Evolutionary conservation across 306 rosid genomes (phyloP), one percentile per base, ranked within the genome.

Genomic region (Sophora flavescens): DNA sequence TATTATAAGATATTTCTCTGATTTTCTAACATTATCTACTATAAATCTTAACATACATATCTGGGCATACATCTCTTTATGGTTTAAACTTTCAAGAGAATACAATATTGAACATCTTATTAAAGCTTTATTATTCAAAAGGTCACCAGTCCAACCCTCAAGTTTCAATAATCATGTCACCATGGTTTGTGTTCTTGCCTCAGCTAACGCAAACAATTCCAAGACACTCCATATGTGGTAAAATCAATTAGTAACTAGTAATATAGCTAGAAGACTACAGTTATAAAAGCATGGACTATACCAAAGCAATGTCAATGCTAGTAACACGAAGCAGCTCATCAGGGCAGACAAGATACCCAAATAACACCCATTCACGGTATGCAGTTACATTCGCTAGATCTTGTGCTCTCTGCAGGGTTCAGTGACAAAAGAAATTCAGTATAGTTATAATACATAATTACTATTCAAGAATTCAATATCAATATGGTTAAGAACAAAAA

Each of bases 281-380:
- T 32, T 59, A 44, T 69, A 58, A 51, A 68, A 64, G 70, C 75
- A 58, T 28, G 74, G 68, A 81, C 28, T 76, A 80, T 90, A 95
- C 99, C 97, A 90, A 82, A 72, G 99, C 96, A 84, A 95, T 95
- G 78, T 95, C 99, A 79, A 95, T 90, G 91, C 99, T 95, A 59
- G 99, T 92, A 77, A 90, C 97, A 56, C 97, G 99, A 44, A 93
- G 99, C 82, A 95, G 88, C 88, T 95, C 99, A 87, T 95, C 99
- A 26, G 99, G 96, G 84, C 99, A 95, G 80, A 95, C 97, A 87
- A 95, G 99, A 85, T 92, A 95, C 82, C 99, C 99, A 68, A 92
- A 82, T 76, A 95, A 82, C 75, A 95, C 99, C 99, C 99, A 95
- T 78, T 95, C 99, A 47, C 95, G 97, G 76, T 95, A 95, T 57